phyloP scores from a whole-genome alignment of 2,329 filamentous ascomycete species.

The Didymella lethalis region DNA sequence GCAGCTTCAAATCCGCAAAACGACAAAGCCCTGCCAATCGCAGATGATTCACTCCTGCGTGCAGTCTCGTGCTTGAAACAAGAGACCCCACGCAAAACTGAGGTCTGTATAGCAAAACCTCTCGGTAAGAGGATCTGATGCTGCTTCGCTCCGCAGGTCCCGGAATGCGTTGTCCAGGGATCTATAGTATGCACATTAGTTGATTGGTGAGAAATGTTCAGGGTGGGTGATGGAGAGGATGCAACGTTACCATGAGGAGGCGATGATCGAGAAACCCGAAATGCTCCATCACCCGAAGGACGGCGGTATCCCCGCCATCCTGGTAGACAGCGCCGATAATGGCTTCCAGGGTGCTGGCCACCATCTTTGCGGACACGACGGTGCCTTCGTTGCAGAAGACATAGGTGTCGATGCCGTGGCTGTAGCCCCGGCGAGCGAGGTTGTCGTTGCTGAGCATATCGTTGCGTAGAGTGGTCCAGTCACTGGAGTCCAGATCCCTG shows the following conservation, averaged over 20 bases:
- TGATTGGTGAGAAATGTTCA: background rate
- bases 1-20: background rate
- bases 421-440: background rate
- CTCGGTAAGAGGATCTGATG: background rate
- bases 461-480: background rate
- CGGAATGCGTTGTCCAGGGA: background rate
- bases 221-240: background rate
- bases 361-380: background rate
- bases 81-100: background rate
- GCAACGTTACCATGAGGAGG: background rate
- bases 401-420: background rate
- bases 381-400: background rate
- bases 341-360: background rate
- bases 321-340: background rate
- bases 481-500: background rate
- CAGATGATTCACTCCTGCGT: background rate
- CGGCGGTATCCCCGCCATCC: background rate
- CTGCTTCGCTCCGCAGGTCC: background rate
- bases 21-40: background rate
- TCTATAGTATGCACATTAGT: constrained; percentile 1
- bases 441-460: background rate
- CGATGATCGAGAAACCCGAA: background rate
- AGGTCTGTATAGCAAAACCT: background rate
- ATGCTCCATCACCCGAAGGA: background rate
- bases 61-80: background rate